Conservation (phyloP, 2,329 filamentous ascomycete genomes). For the Stemphylium vesicarium region DNA sequence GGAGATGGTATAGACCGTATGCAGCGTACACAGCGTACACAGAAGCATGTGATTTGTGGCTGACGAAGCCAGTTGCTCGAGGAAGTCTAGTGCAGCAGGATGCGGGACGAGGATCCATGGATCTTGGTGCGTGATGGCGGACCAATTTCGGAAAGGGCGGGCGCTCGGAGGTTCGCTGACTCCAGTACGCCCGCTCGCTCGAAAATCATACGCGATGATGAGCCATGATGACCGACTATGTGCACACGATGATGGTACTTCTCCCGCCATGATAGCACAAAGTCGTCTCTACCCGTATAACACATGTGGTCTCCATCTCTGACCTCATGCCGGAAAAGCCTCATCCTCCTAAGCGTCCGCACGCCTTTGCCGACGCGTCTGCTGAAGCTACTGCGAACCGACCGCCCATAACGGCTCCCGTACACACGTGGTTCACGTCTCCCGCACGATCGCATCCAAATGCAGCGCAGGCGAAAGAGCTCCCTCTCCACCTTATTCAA, state of each 20-base stretch:
- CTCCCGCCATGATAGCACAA: slow-evolving; percentile 3
- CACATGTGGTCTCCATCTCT: slow-evolving; percentile 11
- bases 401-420: slow-evolving; percentile 38
- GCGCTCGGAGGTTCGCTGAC: slow-evolving; percentile 9
- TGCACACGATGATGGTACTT: not conserved
- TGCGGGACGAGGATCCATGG: slow-evolving; percentile 6
- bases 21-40: not conserved
- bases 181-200: not conserved
- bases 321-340: slow-evolving; percentile 29
- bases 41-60: not conserved
- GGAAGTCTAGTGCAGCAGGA: not conserved
- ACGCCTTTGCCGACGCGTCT: slow-evolving; percentile 14
- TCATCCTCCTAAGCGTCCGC: slow-evolving; percentile 16
- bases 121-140: slow-evolving; percentile 13
- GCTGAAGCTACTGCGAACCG: not conserved
- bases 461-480: slow-evolving; percentile 42
- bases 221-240: not conserved
- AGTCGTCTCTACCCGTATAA: not conserved
- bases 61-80: too few species aligned
- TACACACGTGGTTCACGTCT: slow-evolving; percentile 42
- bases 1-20: not conserved
- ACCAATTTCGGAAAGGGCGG: slow-evolving; percentile 31
- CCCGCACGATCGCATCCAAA: slow-evolving; percentile 41
- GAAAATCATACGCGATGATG: not conserved
- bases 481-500: slow-evolving; percentile 66